Evolutionary conservation across 306 rosid species (phyloP).

Genomic region (Citrullus colocynthis): DNA sequence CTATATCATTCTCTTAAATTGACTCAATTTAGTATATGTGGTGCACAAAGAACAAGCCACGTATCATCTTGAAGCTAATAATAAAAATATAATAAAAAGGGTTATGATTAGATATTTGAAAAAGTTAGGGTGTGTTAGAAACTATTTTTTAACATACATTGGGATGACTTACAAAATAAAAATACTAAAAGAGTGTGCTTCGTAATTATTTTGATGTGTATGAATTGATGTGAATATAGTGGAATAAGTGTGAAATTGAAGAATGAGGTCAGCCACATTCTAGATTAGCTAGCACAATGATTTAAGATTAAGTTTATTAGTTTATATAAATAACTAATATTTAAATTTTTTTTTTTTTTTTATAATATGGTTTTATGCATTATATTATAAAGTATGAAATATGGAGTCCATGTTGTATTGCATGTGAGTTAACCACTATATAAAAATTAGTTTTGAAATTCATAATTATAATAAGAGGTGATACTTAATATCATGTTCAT

Average conservation of each 20-base stretch:
- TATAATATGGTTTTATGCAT: not conserved
- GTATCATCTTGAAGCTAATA: not conserved
- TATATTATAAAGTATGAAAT: not conserved
- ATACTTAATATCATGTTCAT: not conserved
- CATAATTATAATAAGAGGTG: no score
- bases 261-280: conserved; percentile 2
- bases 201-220: not conserved
- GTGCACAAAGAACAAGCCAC: not conserved
- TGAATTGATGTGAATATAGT: not conserved
- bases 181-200: not conserved
- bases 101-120: not conserved
- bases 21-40: not conserved
- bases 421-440: not conserved
- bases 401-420: not conserved
- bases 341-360: not conserved
- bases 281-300: not conserved
- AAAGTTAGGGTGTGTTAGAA: not conserved
- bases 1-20: no score
- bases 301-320: not conserved
- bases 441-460: not conserved
- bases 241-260: not conserved
- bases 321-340: not conserved
- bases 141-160: not conserved
- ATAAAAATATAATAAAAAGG: not conserved
- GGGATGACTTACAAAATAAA: not conserved